Percentiles rank a stretch among this genome's conserved stretches.
Conservation (phyloP, 176 grass and related monocot genomes). For the Avena atlantica region DNA sequence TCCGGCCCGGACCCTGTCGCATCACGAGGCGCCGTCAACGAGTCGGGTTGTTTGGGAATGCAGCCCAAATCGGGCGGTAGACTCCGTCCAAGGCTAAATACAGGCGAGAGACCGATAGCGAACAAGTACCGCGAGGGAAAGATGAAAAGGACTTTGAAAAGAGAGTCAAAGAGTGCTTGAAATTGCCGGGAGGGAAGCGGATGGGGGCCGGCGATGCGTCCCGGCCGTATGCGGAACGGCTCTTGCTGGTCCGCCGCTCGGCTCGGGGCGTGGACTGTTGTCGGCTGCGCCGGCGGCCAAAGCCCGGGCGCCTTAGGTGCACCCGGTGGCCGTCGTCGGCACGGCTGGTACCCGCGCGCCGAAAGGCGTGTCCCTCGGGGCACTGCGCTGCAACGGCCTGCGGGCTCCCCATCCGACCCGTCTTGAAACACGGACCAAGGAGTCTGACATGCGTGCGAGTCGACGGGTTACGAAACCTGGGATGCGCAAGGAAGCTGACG, state of each 20-base stretch:
- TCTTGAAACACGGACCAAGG: slow-evolving; percentile 90
- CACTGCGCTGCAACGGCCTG: background rate
- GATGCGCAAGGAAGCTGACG: slow-evolving; percentile 27
- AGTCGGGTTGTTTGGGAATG: slow-evolving; percentile 74
- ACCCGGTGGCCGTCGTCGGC: too few species aligned
- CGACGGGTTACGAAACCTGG: slow-evolving; percentile 2
- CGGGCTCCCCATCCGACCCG: slow-evolving; percentile 46
- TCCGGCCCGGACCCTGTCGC: slow-evolving; percentile 56
- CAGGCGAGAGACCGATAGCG: slow-evolving; percentile 72
- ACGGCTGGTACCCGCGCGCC: too few species aligned
- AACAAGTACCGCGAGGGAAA: slow-evolving; percentile 85
- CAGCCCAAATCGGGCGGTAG: slow-evolving; percentile 58
- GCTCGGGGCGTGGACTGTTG: too few species aligned
- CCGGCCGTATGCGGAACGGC: slow-evolving; percentile 49
- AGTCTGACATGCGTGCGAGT: too few species aligned
- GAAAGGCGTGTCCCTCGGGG: background rate
- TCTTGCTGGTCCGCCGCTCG: background rate
- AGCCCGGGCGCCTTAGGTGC: too few species aligned
- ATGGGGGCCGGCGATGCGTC: slow-evolving; percentile 60
- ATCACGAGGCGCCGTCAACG: slow-evolving; percentile 59
- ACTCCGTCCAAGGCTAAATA: slow-evolving; percentile 72
- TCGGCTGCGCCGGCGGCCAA: too few species aligned
- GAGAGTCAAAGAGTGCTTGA: slow-evolving; percentile 70
- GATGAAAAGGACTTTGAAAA: slow-evolving; percentile 81
- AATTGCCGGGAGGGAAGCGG: slow-evolving; percentile 73